Evolutionary conservation across 2,329 filamentous ascomycete species (phyloP), one percentile per base, ranked within the genome.

Genomic region (Boeremia exigua): DNA sequence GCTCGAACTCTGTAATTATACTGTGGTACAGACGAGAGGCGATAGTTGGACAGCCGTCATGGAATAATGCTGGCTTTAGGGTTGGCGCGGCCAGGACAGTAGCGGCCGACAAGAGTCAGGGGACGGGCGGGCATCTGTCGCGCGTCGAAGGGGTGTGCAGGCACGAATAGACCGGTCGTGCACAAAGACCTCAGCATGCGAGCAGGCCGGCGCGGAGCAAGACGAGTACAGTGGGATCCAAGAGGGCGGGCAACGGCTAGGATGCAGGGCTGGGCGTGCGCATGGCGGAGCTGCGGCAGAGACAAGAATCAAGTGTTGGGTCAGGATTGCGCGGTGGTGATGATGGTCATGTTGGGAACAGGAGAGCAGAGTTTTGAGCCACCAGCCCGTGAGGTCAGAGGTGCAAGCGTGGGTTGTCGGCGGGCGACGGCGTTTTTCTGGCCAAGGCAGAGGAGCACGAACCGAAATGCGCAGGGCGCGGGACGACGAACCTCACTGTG

Each of bases 111-210:
- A 38, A 64, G 62, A 67, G 60, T 62, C 62, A 61, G 58, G 56
- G 48, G 58, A 59, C 60, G 58, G 60, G 60, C 48, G 58, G 58
- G 69, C 70, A 72, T 72, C 69, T 66, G 70, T 62, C 63, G 66
- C 63, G 61, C 65, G 58, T 57, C 48, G 57, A 45, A 54, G 58
- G 48, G 56, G 59, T 55, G 56, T 63, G 61, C 59, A 54, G 53
- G 51, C 54, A 62, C 60, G 23, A 42, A 42, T 48, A 47, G 29
- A 37, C 54, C 47, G 51, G 46, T 52, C 48, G 49, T 51, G 49
- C 48, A 52, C 47, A 44, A 23, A 44, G 42, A 45, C 33, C 44
- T 40, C 43, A 42, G 49, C 55, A 55, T 54, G 60, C 45, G 47
- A 56, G 50, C 47, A 59, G 45, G 51, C 54, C 27, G 56, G 27